Base-by-base conservation (phyloP, 805 yeast genomes). In the Osmozyma mogii region DNA sequence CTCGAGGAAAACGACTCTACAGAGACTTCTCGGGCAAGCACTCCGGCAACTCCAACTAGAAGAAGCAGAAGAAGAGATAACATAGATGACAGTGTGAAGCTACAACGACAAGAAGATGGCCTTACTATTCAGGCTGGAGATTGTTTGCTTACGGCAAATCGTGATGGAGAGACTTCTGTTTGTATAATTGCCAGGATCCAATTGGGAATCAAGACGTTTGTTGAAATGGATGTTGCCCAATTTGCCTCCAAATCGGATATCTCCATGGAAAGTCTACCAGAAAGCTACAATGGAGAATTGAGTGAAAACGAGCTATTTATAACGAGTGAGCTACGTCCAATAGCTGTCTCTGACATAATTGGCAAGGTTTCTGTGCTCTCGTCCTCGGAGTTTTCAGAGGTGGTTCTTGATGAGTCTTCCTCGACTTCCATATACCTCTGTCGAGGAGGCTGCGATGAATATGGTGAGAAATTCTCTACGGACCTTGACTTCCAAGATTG, bases 101-200 rank as follows among this genome's bases (percentile, higher is more conserved):
- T 50, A 3, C 27, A 28, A 14, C 31, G 53, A 17, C 49, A 45
- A 6, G 24, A 32, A 0, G 83, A 75, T 48, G 70, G 62, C 3
- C 36, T 74, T 21, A 67, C 59, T 26, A 40, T 79, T 13, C 57
- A 58, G 15, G 59, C 61, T 7, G 87, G 87, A 3, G 78, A 72
- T 37, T 55, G 70, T 22, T 44, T 78, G 0, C 46, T 74, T 6
- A 55, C 19, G 38, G 34, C 12, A 27, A 30, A 13, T 52, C 52
- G 18, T 44, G 47, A 19, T 58, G 57, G 31, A 54, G 53, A 4
- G 45, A 36, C 1, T 53, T 48, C 2, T 50, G 54, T 72, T 3
- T 77, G 65, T 5, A 40, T 76, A 20, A 57, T 79, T 10, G 64
- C 63, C 28, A 77, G 73, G 24, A 70, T 76, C 9, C 40, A 54